Evolutionary conservation across 257 asterid genomes (phyloP), one percentile per base, ranked within the genome.

Genomic region (Petrea volubilis): DNA sequence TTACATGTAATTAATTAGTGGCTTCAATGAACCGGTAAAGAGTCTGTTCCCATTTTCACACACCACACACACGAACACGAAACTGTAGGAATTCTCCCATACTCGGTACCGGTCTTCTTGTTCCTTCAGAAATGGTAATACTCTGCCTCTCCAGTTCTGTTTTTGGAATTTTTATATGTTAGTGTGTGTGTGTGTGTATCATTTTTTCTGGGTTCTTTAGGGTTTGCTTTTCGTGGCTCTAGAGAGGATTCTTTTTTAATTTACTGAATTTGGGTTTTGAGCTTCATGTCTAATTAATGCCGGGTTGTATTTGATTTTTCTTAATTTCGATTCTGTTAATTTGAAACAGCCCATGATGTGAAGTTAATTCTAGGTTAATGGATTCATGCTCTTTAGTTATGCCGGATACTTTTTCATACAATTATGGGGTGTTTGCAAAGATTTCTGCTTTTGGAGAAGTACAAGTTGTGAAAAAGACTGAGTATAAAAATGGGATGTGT

Each of bases 91-190:
- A 69, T 55, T 40, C 53, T 33, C 61, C 0, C 12, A 27, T 55
- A 14, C 1, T 4, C 31, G 51, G 23, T 23, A 40, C 49, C 36
- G 60, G 38, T 71, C 70, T 18, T 64, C 50, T 58, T 60, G 41
- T 38, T 65, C 70, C 27, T 49, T 46, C 70, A 20, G 27, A 49
- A n/a, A 77, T 77, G 81, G 81, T 77, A 55, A 33, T 24, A 28
- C 7, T 68, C 18, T 55, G 43, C 51, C 57, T 49, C 68, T 52
- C 31, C 55, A 7, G 8, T 29, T 75, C 20, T 53, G 11, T 36
- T 4, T 29, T 2, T 10, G 3, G 8, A 17, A 7, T 27, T 10
- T 23, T 24, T 36, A 52, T 18, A 20, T 38, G 60, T 8, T 17
- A 1, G 15, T 12, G 18, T n/a, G 9, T 8, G 53, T 50, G 21